Evolutionary conservation across 2,329 filamentous ascomycete genomes (phyloP), one percentile per base, ranked within the genome.

Genomic region (Monosporascus sp.): DNA sequence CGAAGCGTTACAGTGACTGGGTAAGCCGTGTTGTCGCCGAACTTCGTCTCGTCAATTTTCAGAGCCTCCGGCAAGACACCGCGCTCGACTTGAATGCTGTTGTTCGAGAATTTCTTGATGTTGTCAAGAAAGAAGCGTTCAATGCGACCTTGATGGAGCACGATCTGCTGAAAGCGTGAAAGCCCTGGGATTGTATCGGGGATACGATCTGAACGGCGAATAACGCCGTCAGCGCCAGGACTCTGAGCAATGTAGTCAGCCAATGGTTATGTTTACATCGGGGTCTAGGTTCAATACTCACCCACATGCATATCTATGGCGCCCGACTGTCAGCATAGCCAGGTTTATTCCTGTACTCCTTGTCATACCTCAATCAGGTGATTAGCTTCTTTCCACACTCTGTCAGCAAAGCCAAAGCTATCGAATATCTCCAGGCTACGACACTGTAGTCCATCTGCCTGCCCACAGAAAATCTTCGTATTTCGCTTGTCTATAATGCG

Each of bases 351-450:
- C 9, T 50, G 9, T 9, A 22, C 37, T 16, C 19, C 5, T 24
- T 16, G 40, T 26, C 11, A 24, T 54, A 86, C 81, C 71, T 87
- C 86, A 20, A 87, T 74, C 73, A 88, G 81, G 64, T 86, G 84
- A 62, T 87, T 87, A 5, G 81, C 77, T 60, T 89, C 86, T 50
- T 83, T 84, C 79, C 82, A 84, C 1, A 77, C 80, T 6, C 79
- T 72, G 57, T 89, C 80, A 1, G 73, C 84, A 55, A 91, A 82
- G 0, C 82, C 86, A 55, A 91, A 84, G 49, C 80, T 84, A 60
- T 91, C 85, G 53, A 90, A 81, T 19, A 90, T 88, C 67, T 91
- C 85, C 1, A 89, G 73, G 0, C 83, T 88, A 3, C 86, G 81
- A 60, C 79, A 82, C 66, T 88, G 83, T 1, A 78, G 65, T 0